Conservation (phyloP, 495 filamentous ascomycete genomes). For the Aspergillus haitiensis region DNA sequence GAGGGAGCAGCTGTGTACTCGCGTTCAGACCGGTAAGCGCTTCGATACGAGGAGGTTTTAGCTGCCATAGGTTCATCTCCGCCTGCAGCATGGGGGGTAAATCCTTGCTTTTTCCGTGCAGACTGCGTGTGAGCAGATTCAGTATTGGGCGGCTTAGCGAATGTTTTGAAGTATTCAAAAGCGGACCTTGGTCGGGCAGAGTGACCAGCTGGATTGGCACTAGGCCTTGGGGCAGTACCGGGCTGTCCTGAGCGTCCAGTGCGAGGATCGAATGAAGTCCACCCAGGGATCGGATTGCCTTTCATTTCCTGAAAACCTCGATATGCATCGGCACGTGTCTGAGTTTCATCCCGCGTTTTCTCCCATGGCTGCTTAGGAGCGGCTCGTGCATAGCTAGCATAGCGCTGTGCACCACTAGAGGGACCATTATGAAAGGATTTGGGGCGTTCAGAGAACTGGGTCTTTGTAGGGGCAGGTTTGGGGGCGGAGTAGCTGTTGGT, state of each 20-base stretch:
- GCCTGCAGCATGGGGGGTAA: conserved; percentile 53
- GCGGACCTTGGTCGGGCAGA: conserved; percentile 41
- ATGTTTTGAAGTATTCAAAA: conserved; percentile 46
- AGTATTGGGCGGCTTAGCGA: conserved; percentile 28
- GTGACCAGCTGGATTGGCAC: conserved; percentile 33
- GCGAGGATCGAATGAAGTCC: conserved; percentile 44
- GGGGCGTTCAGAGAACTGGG: conserved; percentile 28
- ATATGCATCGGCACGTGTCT: conserved; percentile 58
- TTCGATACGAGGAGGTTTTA: conserved; percentile 53
- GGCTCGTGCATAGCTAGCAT: conserved; percentile 51
- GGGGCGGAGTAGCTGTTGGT: conserved; percentile 29
- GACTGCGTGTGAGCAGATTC: conserved; percentile 42
- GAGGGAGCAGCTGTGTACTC: conserved; percentile 39
- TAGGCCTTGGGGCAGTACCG: conserved; percentile 34
- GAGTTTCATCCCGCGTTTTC: conserved; percentile 51
- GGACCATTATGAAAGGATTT: conserved; percentile 40
- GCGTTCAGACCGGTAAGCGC: conserved; percentile 39
- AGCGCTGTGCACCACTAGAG: conserved; percentile 57
- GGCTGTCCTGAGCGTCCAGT: conserved; percentile 35
- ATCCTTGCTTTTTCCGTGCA: conserved; percentile 52
- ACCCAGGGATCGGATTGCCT: conserved; percentile 34
- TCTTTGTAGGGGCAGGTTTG: conserved; percentile 33
- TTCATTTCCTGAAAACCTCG: conserved; percentile 74
- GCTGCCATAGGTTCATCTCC: conserved; percentile 59
- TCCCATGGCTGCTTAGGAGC: conserved; percentile 40